These are phyloP conservation scores for Penicillium sp. DNA, from an alignment of 2,329 filamentous ascomycete genomes.

Conservation along the genomic window DNA sequence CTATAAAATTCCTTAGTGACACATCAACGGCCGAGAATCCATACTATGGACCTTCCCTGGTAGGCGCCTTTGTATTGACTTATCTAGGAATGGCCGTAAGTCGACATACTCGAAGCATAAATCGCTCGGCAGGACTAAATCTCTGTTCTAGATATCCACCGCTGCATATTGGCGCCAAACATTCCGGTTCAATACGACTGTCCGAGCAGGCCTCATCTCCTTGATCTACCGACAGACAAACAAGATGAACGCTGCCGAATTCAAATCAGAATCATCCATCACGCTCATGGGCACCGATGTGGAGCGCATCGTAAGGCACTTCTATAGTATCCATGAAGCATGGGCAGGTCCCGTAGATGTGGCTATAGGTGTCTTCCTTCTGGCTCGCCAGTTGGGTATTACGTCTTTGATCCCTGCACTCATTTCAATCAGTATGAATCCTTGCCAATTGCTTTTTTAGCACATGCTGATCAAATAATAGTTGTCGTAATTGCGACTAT, in stretches of 20 bases:
- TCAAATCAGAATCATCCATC: slow-evolving; percentile 47
- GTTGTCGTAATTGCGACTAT: slow-evolving; percentile 16
- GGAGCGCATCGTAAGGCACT: slow-evolving; percentile 37
- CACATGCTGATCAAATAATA: slow-evolving; percentile 1
- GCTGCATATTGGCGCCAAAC: slow-evolving; percentile 35
- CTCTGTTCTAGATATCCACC: slow-evolving; percentile 29
- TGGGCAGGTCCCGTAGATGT: slow-evolving; percentile 49
- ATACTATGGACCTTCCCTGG: slow-evolving; percentile 37
- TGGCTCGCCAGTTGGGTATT: slow-evolving; percentile 40
- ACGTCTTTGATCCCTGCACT: slow-evolving; percentile 43
- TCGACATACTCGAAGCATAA: background rate
- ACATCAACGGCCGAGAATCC: slow-evolving; percentile 13
- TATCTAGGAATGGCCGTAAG: slow-evolving; percentile 41
- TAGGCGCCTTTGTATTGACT: slow-evolving; percentile 40
- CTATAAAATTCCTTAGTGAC: slow-evolving; percentile 29
- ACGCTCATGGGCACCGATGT: slow-evolving; percentile 57
- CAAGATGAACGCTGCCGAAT: slow-evolving; percentile 34
- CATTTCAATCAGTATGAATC: slow-evolving; percentile 37
- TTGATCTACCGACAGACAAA: slow-evolving; percentile 56
- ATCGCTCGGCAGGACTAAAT: background rate
- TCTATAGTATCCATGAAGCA: slow-evolving; percentile 38
- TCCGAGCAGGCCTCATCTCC: slow-evolving; percentile 43
- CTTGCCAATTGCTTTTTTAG: background rate
- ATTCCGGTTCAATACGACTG: slow-evolving; percentile 37
- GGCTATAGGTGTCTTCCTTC: slow-evolving; percentile 44